Conservation (phyloP, 2,329 filamentous ascomycete species). For the Hawksworthiomyces lignivorus region DNA sequence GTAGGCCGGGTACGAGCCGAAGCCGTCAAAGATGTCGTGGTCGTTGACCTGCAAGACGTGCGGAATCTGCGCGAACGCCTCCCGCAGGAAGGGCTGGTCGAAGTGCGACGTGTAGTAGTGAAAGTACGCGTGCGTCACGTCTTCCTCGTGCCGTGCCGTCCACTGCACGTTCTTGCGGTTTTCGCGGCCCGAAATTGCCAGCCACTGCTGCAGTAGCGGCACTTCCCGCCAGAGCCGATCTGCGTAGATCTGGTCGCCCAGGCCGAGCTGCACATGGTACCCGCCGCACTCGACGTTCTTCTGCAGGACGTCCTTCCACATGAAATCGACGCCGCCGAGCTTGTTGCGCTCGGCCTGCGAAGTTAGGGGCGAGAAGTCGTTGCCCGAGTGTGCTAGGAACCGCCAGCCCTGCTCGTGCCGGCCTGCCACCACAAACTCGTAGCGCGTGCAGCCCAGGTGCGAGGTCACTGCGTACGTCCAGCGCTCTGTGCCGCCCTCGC, state of each 20-base stretch:
- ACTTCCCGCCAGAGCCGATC: conserved; percentile 96
- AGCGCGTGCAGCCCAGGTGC: conserved; percentile 92
- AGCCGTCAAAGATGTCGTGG: conserved; percentile 98
- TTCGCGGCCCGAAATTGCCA: conserved; percentile 85
- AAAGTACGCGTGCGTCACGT: conserved; percentile 93
- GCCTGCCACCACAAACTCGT: conserved; percentile 92
- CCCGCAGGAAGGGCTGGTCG: conserved; percentile 87
- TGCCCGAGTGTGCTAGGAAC: conserved; percentile 91
- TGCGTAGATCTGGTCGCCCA: conserved; percentile 92
- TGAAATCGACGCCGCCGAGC: conserved; percentile 82
- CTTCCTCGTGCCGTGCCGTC: conserved; percentile 92
- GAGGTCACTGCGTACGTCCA: conserved; percentile 99
- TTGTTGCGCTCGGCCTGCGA: conserved; percentile 77
- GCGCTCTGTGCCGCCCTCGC: conserved; percentile 67
- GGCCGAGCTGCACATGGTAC: conserved; percentile 86
- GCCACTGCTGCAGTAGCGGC: conserved; percentile 88
- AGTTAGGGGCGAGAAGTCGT: conserved; percentile 87
- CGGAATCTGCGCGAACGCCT: conserved; percentile 96
- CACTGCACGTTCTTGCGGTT: conserved; percentile 83
- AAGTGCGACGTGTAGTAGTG: conserved; percentile 99
- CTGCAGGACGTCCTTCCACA: conserved; percentile 99
- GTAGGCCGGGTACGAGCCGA: conserved; percentile 93
- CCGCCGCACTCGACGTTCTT: conserved; percentile 95
- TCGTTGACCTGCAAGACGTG: conserved; percentile 90
- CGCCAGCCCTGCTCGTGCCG: conserved; percentile 88